These are phyloP conservation scores for Blastomyces parvus DNA, from an alignment of 2,329 filamentous ascomycete genomes.

Conservation along the genomic window DNA sequence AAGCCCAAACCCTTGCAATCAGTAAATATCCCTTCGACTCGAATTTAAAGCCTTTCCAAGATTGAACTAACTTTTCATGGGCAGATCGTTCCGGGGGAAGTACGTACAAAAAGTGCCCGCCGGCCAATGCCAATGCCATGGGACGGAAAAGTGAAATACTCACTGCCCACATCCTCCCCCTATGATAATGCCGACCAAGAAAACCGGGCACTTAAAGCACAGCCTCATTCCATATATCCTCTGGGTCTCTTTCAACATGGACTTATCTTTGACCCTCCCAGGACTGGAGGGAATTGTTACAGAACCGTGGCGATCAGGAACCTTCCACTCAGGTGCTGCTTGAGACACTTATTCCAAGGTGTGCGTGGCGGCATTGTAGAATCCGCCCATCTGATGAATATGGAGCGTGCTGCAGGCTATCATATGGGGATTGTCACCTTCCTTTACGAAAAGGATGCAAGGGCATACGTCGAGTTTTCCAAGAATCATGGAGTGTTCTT, in stretches of 20 bases:
- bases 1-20: neutral
- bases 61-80: neutral
- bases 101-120: neutral
- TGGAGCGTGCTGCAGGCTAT: conserved; percentile 21
- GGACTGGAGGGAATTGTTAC: conserved; percentile 20
- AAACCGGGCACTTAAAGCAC: neutral
- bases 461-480: conserved; percentile 17
- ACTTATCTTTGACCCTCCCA: conserved; percentile 23
- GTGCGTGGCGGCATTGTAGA: conserved; percentile 23
- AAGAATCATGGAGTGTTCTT: conserved; percentile 17
- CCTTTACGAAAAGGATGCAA: conserved; percentile 20
- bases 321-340: conserved; percentile 18
- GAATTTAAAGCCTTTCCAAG: neutral
- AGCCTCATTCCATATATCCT: conserved; percentile 13
- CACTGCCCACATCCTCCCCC: neutral
- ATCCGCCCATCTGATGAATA: conserved; percentile 24
- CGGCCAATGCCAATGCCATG: conserved; percentile 11
- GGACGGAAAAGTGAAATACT: conserved; percentile 15
- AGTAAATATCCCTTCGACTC: neutral
- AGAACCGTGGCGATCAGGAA: conserved; percentile 25
- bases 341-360: conserved; percentile 21
- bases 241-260: conserved; percentile 25
- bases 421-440: conserved; percentile 27
- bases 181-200: neutral
- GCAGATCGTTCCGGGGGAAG: neutral